Evolutionary conservation across 108 stramenopile genomes (phyloP).

Genomic region (Nannochloropsis granulata): DNA sequence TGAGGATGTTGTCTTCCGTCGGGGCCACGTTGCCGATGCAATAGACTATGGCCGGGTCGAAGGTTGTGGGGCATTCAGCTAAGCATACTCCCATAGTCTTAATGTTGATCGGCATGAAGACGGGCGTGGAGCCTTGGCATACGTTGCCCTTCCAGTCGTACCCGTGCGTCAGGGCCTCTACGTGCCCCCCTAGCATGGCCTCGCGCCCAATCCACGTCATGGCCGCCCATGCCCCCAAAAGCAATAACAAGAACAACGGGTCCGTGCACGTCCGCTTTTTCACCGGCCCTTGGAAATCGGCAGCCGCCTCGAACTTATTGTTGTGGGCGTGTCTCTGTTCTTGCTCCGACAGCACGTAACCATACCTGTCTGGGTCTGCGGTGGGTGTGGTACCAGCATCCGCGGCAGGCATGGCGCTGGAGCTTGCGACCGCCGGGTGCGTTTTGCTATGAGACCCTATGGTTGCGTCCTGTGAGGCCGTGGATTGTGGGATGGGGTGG

Average conservation of each 20-base stretch:
- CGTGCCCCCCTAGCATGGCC: not conserved
- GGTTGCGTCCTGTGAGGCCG: not conserved
- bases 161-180: not conserved
- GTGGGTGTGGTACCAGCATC: not conserved
- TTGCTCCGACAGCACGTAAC: conserved; percentile 13
- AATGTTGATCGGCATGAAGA: not conserved
- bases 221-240: conserved; percentile 29
- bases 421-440: not conserved
- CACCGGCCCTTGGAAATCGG: conserved; percentile 20
- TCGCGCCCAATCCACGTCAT: conserved; percentile 25
- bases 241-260: conserved; percentile 22
- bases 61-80: not conserved
- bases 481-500: no score
- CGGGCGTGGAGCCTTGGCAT: not conserved
- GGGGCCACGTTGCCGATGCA: not conserved
- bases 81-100: not conserved
- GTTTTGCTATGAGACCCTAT: not conserved
- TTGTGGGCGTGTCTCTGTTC: conserved; percentile 31
- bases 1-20: not conserved
- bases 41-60: not conserved
- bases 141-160: not conserved
- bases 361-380: not conserved
- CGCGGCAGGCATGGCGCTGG: not conserved
- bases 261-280: conserved; percentile 37
- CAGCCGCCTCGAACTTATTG: conserved; percentile 6